These are phyloP conservation scores for Moesziomyces sp. DNA, from an alignment of 1,284 basidiomycete species.

Conservation along the genomic window DNA sequence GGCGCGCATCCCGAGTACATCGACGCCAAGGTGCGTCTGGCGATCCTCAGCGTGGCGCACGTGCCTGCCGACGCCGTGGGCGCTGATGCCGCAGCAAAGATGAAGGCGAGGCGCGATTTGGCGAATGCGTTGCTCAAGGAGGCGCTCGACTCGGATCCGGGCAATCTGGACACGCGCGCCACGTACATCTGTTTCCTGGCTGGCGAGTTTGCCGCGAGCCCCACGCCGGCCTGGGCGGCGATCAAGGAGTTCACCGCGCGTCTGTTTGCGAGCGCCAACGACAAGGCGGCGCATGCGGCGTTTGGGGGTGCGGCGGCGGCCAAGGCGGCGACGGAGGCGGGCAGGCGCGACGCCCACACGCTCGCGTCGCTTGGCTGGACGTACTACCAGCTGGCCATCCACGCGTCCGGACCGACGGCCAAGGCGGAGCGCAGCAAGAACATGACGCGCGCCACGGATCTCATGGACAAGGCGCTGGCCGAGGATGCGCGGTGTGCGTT, in stretches of 20 bases:
- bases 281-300: slow-evolving; percentile 34
- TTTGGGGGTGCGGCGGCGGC: slow-evolving; percentile 58
- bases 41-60: slow-evolving; percentile 55
- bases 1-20: slow-evolving; percentile 65
- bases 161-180: slow-evolving; percentile 61
- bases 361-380: slow-evolving; percentile 64
- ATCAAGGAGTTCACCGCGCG: slow-evolving; percentile 65
- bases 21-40: slow-evolving; percentile 65
- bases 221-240: slow-evolving; percentile 55
- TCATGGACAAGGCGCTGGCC: slow-evolving; percentile 64
- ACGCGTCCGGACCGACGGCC: slow-evolving; percentile 49
- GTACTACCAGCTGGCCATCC: slow-evolving; percentile 64
- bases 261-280: slow-evolving; percentile 53
- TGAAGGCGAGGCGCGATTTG: slow-evolving; percentile 47
- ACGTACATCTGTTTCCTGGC: slow-evolving; percentile 65
- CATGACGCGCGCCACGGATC: slow-evolving; percentile 63
- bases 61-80: slow-evolving; percentile 15
- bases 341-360: slow-evolving; percentile 59
- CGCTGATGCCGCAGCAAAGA: slow-evolving; percentile 20
- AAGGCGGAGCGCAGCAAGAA: slow-evolving; percentile 58
- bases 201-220: slow-evolving; percentile 60
- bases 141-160: slow-evolving; percentile 60
- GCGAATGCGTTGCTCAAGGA: slow-evolving; percentile 60
- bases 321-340: slow-evolving; percentile 51
- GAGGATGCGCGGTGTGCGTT: slow-evolving; percentile 59